phyloP scores from a whole-genome alignment of 192 early-diverging fungal species.

The Coemansia sp. region DNA sequence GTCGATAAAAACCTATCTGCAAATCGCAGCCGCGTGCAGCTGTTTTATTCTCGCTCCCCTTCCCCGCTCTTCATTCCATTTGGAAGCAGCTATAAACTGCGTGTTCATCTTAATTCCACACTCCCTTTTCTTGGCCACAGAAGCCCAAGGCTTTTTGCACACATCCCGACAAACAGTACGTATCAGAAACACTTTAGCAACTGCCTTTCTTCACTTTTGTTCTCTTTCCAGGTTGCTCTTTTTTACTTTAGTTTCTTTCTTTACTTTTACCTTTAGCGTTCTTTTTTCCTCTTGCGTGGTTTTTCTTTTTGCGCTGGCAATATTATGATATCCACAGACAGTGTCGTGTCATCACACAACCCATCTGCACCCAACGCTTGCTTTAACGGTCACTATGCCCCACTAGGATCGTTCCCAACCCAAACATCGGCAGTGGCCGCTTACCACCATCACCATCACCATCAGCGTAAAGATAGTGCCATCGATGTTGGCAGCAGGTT shows the following conservation, averaged over 20 bases:
- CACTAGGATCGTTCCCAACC: neutral
- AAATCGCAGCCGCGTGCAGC: slow-evolving; percentile 6
- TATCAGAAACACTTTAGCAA: neutral
- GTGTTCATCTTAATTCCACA: too few relatives aligned
- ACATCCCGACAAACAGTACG: too few relatives aligned
- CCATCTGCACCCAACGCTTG: neutral
- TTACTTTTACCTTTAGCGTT: neutral
- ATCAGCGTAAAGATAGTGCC: slow-evolving; percentile 8
- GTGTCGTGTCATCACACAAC: slow-evolving; percentile 1
- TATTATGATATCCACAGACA: slow-evolving; percentile 9
- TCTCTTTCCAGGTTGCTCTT: neutral
- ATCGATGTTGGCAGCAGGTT: neutral
- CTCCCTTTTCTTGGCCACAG: too few relatives aligned
- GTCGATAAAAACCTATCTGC: neutral
- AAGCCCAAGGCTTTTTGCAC: too few relatives aligned
- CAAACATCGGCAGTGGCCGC: slow-evolving; percentile 2
- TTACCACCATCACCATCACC: neutral
- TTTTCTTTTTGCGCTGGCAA: neutral
- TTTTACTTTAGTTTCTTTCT: slow-evolving; percentile 4
- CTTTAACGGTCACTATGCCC: slow-evolving; percentile 3
- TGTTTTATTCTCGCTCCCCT: neutral
- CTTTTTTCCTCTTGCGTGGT: neutral
- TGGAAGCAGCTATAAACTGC: too few relatives aligned
- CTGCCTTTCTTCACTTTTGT: neutral
- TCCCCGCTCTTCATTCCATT: neutral